phyloP scores from a whole-genome alignment of 768 basidiomycete genomes.

The Lactarius sp. region DNA sequence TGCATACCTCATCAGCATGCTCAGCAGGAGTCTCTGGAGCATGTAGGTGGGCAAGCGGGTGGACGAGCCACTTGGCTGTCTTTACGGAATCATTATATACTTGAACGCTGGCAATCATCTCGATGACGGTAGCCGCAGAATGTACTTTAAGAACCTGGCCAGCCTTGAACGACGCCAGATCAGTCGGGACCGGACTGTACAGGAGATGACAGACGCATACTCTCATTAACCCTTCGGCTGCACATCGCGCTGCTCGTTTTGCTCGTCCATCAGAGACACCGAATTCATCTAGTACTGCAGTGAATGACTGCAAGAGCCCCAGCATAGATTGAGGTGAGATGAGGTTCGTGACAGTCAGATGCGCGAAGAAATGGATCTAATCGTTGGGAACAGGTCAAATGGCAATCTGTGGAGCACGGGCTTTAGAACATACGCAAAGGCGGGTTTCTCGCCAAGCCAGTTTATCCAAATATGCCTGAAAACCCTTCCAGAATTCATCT shows the following conservation, averaged over 20 bases:
- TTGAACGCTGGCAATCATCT: slow-evolving; percentile 69
- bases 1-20: slow-evolving; percentile 56
- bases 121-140: slow-evolving; percentile 52
- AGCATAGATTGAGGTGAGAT: slow-evolving; percentile 77
- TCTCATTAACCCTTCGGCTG: slow-evolving; percentile 76
- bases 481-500: slow-evolving; percentile 89
- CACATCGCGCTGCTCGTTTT: slow-evolving; percentile 74
- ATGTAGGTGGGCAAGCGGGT: slow-evolving; percentile 53
- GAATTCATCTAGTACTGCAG: slow-evolving; percentile 83
- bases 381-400: not conserved
- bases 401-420: not conserved
- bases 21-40: slow-evolving; percentile 41
- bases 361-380: slow-evolving; percentile 92
- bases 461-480: slow-evolving; percentile 84
- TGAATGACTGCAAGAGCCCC: slow-evolving; percentile 76
- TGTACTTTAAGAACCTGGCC: slow-evolving; percentile 62
- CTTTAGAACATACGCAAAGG: slow-evolving; percentile 59
- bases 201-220: slow-evolving; percentile 34
- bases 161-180: slow-evolving; percentile 41
- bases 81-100: slow-evolving; percentile 58
- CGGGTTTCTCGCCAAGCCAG: slow-evolving; percentile 88
- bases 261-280: slow-evolving; percentile 83
- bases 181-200: not conserved
- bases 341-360: slow-evolving; percentile 70
- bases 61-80: slow-evolving; percentile 59